phyloP scores from a whole-genome alignment of 179 eudicot genomes.

The Carnegiea gigantea region DNA sequence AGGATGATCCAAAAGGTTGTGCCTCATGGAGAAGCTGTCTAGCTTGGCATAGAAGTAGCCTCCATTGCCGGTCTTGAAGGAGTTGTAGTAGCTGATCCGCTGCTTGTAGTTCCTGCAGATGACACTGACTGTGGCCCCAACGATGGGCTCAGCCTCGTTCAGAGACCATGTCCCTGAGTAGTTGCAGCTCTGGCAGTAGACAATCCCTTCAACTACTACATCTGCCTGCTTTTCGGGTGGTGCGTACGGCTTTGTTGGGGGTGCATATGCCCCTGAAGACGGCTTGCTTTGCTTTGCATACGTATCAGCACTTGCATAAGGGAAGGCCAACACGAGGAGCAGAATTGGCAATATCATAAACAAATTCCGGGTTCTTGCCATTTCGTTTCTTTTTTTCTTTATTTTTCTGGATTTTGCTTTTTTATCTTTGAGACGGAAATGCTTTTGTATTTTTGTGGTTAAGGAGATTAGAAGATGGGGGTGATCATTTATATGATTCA shows the following conservation, averaged over 20 bases:
- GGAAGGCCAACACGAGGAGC: conserved; percentile 35
- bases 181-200: conserved; percentile 84
- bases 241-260: conserved; percentile 9
- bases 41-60: conserved; percentile 76
- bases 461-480: conserved; percentile 5
- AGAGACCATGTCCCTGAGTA: conserved; percentile 59
- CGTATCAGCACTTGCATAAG: conserved; percentile 25
- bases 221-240: conserved; percentile 18
- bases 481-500: background rate
- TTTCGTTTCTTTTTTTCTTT: conserved; percentile 4
- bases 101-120: conserved; percentile 71
- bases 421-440: background rate
- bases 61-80: conserved; percentile 35
- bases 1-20: conserved; percentile 66
- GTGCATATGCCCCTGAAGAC: conserved; percentile 1
- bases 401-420: background rate
- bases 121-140: conserved; percentile 56
- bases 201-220: conserved; percentile 72
- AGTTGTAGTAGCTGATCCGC: conserved; percentile 65
- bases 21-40: conserved; percentile 51
- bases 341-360: conserved; percentile 40
- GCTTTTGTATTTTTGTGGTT: background rate
- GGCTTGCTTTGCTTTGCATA: background rate
- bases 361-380: conserved; percentile 23
- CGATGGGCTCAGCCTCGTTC: conserved; percentile 56